phyloP scores from a whole-genome alignment of 2,329 filamentous ascomycete species.

The Ilyonectria mors-panacis region DNA sequence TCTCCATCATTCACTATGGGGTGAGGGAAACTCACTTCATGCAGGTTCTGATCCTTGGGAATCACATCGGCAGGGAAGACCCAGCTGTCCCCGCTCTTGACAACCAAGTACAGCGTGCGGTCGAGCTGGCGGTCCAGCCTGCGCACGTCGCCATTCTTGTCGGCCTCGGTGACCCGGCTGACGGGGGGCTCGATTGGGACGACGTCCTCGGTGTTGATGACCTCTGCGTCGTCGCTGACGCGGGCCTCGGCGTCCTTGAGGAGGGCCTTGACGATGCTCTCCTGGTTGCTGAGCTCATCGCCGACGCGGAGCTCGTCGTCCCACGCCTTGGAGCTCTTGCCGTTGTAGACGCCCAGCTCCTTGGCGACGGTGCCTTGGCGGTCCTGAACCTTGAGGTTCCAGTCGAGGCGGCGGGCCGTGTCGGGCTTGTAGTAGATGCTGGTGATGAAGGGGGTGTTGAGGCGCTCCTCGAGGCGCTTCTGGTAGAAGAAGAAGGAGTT shows the following conservation, averaged over 20 bases:
- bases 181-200: constrained; percentile 79
- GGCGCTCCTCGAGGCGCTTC: constrained; percentile 93
- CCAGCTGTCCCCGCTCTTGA: constrained; percentile 84
- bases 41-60: constrained; percentile 80
- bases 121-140: constrained; percentile 86
- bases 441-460: constrained; percentile 87
- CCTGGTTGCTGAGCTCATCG: constrained; percentile 75
- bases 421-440: constrained; percentile 97
- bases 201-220: constrained; percentile 70
- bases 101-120: constrained; percentile 88
- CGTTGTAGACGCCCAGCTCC: constrained; percentile 89
- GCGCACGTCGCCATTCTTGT: constrained; percentile 79
- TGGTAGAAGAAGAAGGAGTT: constrained; percentile 97
- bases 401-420: constrained; percentile 87
- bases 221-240: constrained; percentile 73
- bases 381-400: constrained; percentile 87
- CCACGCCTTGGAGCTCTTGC: constrained; percentile 80
- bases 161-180: constrained; percentile 82
- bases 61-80: constrained; percentile 84
- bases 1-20: neutral
- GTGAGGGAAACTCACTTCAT: constrained; percentile 77
- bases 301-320: constrained; percentile 91
- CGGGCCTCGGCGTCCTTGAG: constrained; percentile 81
- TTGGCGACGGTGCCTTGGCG: constrained; percentile 81
- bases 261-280: constrained; percentile 76